phyloP scores from a whole-genome alignment of 1,139 yeast species.

The Pichia sp. region DNA sequence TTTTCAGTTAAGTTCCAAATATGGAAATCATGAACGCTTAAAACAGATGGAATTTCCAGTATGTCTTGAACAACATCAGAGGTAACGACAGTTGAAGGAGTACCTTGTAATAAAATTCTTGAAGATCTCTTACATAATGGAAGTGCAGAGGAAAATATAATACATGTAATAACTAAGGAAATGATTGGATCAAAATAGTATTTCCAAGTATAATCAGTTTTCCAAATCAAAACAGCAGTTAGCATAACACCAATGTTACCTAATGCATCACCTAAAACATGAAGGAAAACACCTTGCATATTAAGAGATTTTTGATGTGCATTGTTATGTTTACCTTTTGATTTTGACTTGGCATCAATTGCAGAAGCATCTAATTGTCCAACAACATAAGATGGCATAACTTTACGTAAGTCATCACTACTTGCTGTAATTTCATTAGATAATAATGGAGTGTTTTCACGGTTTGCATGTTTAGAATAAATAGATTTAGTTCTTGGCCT shows the following conservation, averaged over 20 bases:
- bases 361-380: conserved; percentile 15
- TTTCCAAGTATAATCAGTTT: conserved; percentile 83
- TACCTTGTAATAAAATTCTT: conserved; percentile 84
- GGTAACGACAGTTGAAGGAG: conserved; percentile 77
- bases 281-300: conserved; percentile 96
- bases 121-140: conserved; percentile 87
- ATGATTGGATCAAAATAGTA: conserved; percentile 81
- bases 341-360: conserved; percentile 1
- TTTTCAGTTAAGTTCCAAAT: conserved; percentile 94
- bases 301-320: conserved; percentile 55
- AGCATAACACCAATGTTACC: conserved; percentile 92
- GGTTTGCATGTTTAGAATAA: conserved; percentile 8
- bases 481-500: conserved; percentile 8
- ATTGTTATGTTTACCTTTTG: conserved; percentile 1
- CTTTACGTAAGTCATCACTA: conserved; percentile 27
- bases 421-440: conserved; percentile 10
- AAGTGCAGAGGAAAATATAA: conserved; percentile 84
- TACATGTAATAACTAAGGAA: conserved; percentile 77
- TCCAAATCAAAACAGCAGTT: conserved; percentile 91
- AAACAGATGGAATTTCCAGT: conserved; percentile 60
- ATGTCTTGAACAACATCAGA: conserved; percentile 68
- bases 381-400: conserved; percentile 31
- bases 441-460: conserved; percentile 8
- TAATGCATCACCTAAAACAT: conserved; percentile 91
- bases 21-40: conserved; percentile 89